Evolutionary conservation across 306 rosid genomes (phyloP), one percentile per base, ranked within the genome.

Genomic region (Lathyrus sativus): DNA sequence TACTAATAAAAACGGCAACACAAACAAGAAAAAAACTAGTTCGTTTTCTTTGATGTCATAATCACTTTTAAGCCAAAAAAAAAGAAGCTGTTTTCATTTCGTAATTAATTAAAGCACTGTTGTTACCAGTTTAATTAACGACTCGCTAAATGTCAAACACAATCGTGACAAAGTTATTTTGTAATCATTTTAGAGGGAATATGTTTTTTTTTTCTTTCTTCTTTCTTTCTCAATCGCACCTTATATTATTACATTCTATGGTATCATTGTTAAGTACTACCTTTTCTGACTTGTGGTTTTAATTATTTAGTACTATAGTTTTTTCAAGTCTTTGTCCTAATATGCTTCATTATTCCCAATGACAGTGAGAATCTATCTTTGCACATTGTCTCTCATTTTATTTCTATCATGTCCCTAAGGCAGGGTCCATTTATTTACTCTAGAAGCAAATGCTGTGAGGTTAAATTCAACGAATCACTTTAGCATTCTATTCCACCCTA

Each of bases 281-380:
- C 39, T 72, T 61, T 17, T 80, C 67, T 66, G 37, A 71, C 64
- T 67, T 67, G 19, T n/a, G 74, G 53, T 44, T 37, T 76, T 45
- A 80, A 76, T 76, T 61, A 70, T 70, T 3, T 42, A 67, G 39
- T 35, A 35, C 39, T 54, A 9, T 9, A 12, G 67, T 22, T 17
- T 48, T 14, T 13, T 13, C 7, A 59, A 28, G 17, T 76, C 68
- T 61, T 38, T 72, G 50, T 44, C 78, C 65, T 71, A 66, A 22
- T 49, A 39, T n/a, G 44, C 44, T 71, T 54, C 79, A 77, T 81
- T 81, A 77, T 77, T 76, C 73, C 82, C 77, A 77, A 81, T 77
- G 71, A 77, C 79, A 50, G 9, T 29, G 53, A 72, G 38, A 55
- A 76, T 76, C 75, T 67, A 14, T 29, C 46, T 75, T 62, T 35